Base-by-base conservation (phyloP, 73 alveolate species). In the Symbiodinium pilosum region DNA sequence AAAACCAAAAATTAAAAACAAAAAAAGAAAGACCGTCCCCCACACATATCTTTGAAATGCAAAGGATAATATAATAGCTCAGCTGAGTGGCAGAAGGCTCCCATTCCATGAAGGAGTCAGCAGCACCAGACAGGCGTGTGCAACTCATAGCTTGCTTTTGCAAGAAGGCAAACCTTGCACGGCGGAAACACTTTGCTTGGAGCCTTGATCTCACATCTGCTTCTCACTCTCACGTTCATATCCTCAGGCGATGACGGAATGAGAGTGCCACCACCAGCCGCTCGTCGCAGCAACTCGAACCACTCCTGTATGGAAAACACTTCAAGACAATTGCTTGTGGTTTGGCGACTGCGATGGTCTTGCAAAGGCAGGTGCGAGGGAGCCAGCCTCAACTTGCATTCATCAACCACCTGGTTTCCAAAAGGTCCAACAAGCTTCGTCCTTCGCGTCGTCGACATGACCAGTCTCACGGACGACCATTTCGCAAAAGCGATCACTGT, bases 381-480 rank as follows among this genome's bases (percentile, higher is more conserved):
- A n/a, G n/a, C 28, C 28, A 52, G 69, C 69, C 69, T 20, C 9
- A 52, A 52, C 69, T 12, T 12, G 69, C 69, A 9, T 20, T 52
- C 9, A 52, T 12, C 69, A 52, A 52, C n/a, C n/a, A n/a, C n/a
- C n/a, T n/a, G n/a, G n/a, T n/a, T n/a, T n/a, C n/a, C n/a, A n/a
- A n/a, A n/a, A n/a, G n/a, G n/a, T n/a, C n/a, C n/a, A n/a, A n/a
- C n/a, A n/a, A n/a, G n/a, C n/a, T n/a, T n/a, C n/a, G 59, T 84
- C 93, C 93, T 43, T 40, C 11, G 93, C 93, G 44, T 84, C 93
- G 52, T 84, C 93, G 43, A 84, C 30, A 32, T 84, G 93, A 26
- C 93, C 69, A n/a, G 30, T 44, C 75, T 84, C 75, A 3, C 39
- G 97, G 51, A 91, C 97, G 18, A 91, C 97, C 97, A 69, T 32